Percentiles rank a stretch among this genome's conserved stretches.
These are phyloP conservation scores for Eucalyptus leucophloia DNA, from an alignment of 345 rosid genomes.

Conservation along the genomic window DNA sequence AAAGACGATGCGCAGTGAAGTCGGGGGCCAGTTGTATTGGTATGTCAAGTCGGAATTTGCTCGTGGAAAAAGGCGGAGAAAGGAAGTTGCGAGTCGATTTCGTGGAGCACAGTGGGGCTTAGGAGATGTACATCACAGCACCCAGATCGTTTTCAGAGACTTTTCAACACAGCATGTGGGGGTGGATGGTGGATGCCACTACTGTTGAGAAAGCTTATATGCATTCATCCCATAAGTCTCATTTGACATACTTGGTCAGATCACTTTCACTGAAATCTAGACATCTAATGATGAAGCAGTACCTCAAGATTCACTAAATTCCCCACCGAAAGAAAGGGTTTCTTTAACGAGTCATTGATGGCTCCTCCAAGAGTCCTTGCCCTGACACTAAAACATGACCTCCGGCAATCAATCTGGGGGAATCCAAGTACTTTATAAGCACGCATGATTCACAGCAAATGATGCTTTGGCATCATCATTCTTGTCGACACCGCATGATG, in stretches of 20 bases:
- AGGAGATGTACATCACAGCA: background rate
- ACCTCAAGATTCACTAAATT: background rate
- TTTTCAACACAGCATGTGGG: background rate
- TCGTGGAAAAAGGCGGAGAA: background rate
- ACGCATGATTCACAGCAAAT: background rate
- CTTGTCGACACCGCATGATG: background rate
- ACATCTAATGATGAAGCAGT: background rate
- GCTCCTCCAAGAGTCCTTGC: background rate
- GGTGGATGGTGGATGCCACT: background rate
- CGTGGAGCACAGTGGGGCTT: background rate
- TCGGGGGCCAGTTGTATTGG: background rate
- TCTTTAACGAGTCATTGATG: background rate
- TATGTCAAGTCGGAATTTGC: background rate
- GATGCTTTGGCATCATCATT: background rate
- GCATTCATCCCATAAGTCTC: background rate
- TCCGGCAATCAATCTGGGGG: background rate
- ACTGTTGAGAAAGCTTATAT: background rate
- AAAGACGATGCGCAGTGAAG: background rate
- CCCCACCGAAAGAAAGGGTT: background rate
- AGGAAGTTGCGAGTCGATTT: background rate
- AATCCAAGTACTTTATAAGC: background rate
- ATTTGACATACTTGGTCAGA: background rate
- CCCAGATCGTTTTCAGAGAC: background rate
- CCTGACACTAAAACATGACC: background rate
- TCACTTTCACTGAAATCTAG: background rate